Conservation (phyloP, 129 eudicot genomes). For the Chrysanthemum lavandulifolium region DNA sequence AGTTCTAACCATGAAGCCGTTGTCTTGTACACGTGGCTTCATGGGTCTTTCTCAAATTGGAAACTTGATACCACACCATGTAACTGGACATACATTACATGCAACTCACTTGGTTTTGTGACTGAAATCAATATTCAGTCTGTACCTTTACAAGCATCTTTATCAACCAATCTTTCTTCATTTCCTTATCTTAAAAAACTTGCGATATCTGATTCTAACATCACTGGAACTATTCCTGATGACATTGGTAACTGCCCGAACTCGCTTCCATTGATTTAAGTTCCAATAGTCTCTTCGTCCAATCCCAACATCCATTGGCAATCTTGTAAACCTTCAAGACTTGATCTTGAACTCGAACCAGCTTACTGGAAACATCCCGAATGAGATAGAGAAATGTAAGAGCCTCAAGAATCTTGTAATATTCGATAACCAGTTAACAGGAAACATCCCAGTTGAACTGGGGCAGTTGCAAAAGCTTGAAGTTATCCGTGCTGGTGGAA, state of each 20-base stretch:
- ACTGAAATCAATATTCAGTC: conserved; percentile 48
- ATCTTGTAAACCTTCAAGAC: conserved; percentile 32
- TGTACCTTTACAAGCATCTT: conserved; percentile 40
- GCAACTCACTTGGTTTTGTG: conserved; percentile 41
- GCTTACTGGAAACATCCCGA: conserved; percentile 42
- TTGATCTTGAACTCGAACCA: conserved; percentile 48
- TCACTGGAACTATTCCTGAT: conserved; percentile 48
- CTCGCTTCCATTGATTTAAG: conserved; percentile 50
- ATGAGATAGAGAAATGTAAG: conserved; percentile 41
- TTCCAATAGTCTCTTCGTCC: conserved; percentile 41
- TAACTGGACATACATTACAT: conserved; percentile 49
- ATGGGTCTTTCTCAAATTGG: conserved; percentile 54
- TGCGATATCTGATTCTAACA: conserved; percentile 41
- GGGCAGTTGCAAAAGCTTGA: conserved; percentile 33
- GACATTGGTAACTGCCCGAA: conserved; percentile 34
- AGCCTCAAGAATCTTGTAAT: conserved; percentile 43
- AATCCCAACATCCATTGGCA: conserved; percentile 48
- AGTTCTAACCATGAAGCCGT: conserved; percentile 53
- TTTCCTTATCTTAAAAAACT: conserved; percentile 35
- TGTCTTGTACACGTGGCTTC: conserved; percentile 49
- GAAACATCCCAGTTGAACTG: conserved; percentile 36
- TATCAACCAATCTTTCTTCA: conserved; percentile 46
- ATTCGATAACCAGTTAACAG: conserved; percentile 49
- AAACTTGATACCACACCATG: conserved; percentile 42
- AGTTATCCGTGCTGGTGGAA: conserved; percentile 59